Base-by-base conservation (phyloP, 257 asterid species). In the Solanum sejunctum region DNA sequence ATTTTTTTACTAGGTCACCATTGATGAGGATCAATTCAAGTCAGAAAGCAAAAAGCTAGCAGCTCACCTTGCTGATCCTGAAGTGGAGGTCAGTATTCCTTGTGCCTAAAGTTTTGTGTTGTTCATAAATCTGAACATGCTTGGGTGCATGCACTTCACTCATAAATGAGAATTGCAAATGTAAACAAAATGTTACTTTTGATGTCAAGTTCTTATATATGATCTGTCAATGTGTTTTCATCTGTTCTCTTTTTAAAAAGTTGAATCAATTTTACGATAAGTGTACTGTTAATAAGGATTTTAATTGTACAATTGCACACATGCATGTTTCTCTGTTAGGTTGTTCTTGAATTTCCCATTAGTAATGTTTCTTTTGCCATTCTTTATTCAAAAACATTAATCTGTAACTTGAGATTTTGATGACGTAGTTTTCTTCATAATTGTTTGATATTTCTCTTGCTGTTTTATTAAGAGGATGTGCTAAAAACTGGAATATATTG, bases 21-120 rank as follows among this genome's bases (percentile, higher is more conserved):
- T 91, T 90, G 97, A 95, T 81, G 99, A 97, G 91, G 99, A 92
- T 84, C 98, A 93, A 82, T 95, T 95, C 89, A 93, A 88, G 88
- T 86, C 92, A 18, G 98, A 97, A 88, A 95, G 95, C 94, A 94
- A 92, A 92, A 96, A 93, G 86, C 87, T 95, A 81, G 98, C 91
- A 32, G 97, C 97, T 87, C 97, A 93, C 90, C 98, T 96, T 91
- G 98, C 99, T 84, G 98, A 96, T 90, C 98, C 99, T 49, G 98
- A 96, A 92, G 94, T 96, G 88, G 99, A 96, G 98, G 99, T 96
- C 82, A 51, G 86, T 81, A 82, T 75, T 86, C 66, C 85, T 26
- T 77, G 32, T 39, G 17, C 82, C 47, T 54, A 77, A 77, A 77
- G 45, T 77, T 51, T 47, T 77, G 61, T 23, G 5, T 51, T 77